Evolutionary conservation across 2,329 filamentous ascomycete genomes (phyloP), one percentile per base, ranked within the genome.

Genomic region (Tolypocladium endophyticum): DNA sequence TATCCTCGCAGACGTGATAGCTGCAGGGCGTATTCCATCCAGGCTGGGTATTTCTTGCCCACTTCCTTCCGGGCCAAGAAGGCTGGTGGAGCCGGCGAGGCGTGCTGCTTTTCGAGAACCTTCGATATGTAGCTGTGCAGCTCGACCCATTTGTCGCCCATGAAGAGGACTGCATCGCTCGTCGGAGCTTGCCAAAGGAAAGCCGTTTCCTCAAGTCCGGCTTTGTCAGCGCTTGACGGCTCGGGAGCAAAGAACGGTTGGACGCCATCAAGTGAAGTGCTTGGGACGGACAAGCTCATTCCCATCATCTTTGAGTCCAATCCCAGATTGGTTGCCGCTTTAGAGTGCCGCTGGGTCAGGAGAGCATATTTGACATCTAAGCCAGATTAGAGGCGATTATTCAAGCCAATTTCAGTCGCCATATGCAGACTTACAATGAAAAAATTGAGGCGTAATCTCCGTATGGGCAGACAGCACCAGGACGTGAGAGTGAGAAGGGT

Each of bases 111-210:
- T 38, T 79, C 74, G 20, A 92, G 75, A 8, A 86, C 78, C 55
- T 82, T 80, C 14, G 88, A 83, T 2, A 95, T 81, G 66, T 95
- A 94, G 14, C 85, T 82, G 70, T 97, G 92, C 12, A 96, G 81
- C 65, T 96, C 90, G 16, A 83, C 76, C 94, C 94, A 99, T 68
- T 88, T 92, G 55, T 91, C 84, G 52, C 92, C 92, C 59, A 94
- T 86, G 70, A 93, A 87, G 12, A 99, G 79, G 14, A 87, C 84
- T 0, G 93, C 92, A 63, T 94, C 88, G 68, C 87, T 90, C 64
- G 86, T 89, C 6, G 93, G 92, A 2, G 87, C 85, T 73, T 96
- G 89, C 87, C 92, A 96, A 11, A 96, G 77, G 67, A 96, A 95
- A 0, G 88, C 79, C 0, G 82, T 81, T 56, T 6, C 71, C 67